Evolutionary conservation across 2,329 filamentous ascomycete species (phyloP).

Genomic region (Aspergillus thermomutatus): DNA sequence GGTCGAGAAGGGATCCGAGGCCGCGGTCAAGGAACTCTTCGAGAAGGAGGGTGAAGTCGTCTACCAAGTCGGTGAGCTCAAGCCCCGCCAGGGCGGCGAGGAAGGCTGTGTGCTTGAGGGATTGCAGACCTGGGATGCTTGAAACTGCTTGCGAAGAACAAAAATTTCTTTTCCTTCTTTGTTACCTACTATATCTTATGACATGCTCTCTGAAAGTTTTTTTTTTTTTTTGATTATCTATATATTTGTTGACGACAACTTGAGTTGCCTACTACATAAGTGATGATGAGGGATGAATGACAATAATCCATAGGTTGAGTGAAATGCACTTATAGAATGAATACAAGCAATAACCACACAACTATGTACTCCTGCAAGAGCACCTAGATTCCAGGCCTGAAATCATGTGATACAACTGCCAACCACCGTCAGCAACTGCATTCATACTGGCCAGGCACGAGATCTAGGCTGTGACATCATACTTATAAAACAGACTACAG

Average conservation of each 20-base stretch:
- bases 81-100: constrained; percentile 50
- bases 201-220: background rate
- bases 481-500: background rate
- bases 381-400: background rate
- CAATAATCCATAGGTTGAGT: background rate
- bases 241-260: constrained; percentile 2
- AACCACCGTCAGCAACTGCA: background rate
- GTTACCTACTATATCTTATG: constrained; percentile 6
- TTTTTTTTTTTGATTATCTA: constrained; percentile 7
- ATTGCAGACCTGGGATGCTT: constrained; percentile 48
- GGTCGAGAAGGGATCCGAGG: constrained; percentile 63
- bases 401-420: background rate
- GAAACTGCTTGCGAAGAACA: constrained; percentile 6
- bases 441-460: background rate
- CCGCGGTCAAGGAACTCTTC: constrained; percentile 59
- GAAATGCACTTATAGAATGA: background rate
- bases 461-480: background rate
- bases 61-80: constrained; percentile 69
- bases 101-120: constrained; percentile 64
- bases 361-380: background rate
- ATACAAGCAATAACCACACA: background rate
- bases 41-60: constrained; percentile 71
- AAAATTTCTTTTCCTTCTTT: constrained; percentile 5
- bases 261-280: background rate
- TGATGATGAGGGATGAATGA: background rate